Evolutionary conservation across 768 basidiomycete genomes (phyloP).

Genomic region (Terana coerulea): DNA sequence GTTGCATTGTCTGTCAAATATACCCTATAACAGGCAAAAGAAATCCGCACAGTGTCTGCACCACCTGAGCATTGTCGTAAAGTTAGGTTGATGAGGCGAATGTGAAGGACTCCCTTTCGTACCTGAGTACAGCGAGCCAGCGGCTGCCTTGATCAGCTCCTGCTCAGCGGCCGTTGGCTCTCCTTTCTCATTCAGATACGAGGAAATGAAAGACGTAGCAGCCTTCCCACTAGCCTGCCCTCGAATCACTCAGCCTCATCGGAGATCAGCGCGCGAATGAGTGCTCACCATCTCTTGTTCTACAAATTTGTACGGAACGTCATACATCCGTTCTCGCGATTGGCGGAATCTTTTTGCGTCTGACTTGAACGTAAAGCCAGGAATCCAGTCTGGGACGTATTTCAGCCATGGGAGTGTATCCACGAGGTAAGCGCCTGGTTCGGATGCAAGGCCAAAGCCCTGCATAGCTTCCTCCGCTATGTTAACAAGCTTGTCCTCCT

Average conservation of each 20-base stretch:
- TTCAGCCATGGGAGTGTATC: conserved; percentile 22
- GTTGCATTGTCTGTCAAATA: too few relatives aligned
- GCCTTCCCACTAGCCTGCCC: background rate
- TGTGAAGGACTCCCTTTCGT: too few relatives aligned
- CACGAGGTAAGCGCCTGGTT: conserved; percentile 30
- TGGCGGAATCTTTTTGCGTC: conserved; percentile 22
- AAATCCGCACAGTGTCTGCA: too few relatives aligned
- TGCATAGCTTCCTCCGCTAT: conserved; percentile 35
- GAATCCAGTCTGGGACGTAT: conserved; percentile 36
- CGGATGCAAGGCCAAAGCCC: conserved; percentile 30
- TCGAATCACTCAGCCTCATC: too few relatives aligned
- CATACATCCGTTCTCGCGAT: conserved; percentile 27
- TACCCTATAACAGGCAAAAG: too few relatives aligned
- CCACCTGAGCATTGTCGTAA: too few relatives aligned
- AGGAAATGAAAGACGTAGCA: conserved; percentile 7
- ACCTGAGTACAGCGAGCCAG: conserved; percentile 40
- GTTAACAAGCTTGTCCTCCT: conserved; percentile 22
- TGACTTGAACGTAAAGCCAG: conserved; percentile 28
- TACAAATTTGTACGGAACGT: conserved; percentile 47
- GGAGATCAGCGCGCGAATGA: too few relatives aligned
- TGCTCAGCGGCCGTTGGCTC: conserved; percentile 36
- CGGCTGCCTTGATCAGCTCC: conserved; percentile 53
- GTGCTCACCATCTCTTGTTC: conserved; percentile 48
- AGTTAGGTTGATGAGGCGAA: too few relatives aligned
- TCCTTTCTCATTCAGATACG: conserved; percentile 15